These are phyloP conservation scores for Parascedosporium putredinis DNA, from an alignment of 2,329 filamentous ascomycete genomes.

Conservation along the genomic window DNA sequence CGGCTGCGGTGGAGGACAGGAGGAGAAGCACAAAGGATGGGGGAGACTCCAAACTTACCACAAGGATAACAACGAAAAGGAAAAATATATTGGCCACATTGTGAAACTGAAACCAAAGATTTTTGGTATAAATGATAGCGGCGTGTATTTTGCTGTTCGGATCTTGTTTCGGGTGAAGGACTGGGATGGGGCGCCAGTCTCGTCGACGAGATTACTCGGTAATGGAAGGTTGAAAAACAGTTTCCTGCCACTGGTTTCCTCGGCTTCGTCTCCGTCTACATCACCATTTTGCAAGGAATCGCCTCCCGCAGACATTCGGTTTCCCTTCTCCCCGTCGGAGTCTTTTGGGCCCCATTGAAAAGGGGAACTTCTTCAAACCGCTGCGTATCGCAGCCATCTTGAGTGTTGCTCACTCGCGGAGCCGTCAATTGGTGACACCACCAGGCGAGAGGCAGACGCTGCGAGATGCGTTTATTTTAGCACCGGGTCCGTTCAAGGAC, in stretches of 20 bases:
- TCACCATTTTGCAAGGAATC: slow-evolving; percentile 19
- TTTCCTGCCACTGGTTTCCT: slow-evolving; percentile 37
- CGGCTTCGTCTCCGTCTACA: slow-evolving; percentile 24
- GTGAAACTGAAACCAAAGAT: slow-evolving; percentile 95
- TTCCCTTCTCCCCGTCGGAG: slow-evolving; percentile 59
- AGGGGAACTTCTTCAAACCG: slow-evolving; percentile 69
- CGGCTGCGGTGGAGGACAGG: no score
- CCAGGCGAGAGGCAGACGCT: no score
- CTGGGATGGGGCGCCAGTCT: slow-evolving; percentile 62
- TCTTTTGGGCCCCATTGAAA: slow-evolving; percentile 60
- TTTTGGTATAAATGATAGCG: slow-evolving; percentile 94
- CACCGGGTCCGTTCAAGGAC: slow-evolving; percentile 2
- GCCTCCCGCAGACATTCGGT: slow-evolving; percentile 29
- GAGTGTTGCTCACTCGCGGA: slow-evolving; percentile 82
- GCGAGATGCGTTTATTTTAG: not conserved
- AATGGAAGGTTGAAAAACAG: slow-evolving; percentile 83
- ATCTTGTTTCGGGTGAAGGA: slow-evolving; percentile 89
- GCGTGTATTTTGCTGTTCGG: slow-evolving; percentile 93
- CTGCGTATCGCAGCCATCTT: slow-evolving; percentile 68
- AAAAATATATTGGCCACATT: slow-evolving; percentile 99
- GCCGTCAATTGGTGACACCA: no score
- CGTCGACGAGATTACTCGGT: slow-evolving; percentile 64
- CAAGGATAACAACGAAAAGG: slow-evolving; percentile 87
- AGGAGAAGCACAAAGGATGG: no score
- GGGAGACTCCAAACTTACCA: slow-evolving; percentile 66